Percentiles rank a stretch among this genome's conserved stretches.
Evolutionary conservation across 192 early-diverging fungal species (phyloP).

Genomic region (Mortierella hygrophila): DNA sequence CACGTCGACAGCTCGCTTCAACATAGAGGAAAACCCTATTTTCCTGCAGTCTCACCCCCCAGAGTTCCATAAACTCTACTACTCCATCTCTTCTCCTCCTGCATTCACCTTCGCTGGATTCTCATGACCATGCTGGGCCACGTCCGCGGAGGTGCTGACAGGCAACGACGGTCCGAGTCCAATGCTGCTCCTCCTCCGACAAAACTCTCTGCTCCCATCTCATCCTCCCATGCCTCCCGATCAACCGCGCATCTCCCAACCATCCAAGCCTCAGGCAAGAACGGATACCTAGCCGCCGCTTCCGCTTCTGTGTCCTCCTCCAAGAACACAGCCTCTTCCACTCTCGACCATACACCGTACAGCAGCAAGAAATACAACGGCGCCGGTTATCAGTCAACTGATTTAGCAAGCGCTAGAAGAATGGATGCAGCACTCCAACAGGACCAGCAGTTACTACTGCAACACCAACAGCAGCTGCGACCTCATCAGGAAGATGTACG

Average conservation of each 20-base stretch:
- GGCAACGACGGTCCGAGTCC: conserved; percentile 11
- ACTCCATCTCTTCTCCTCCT: not conserved
- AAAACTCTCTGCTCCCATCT: not conserved
- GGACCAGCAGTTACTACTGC: not conserved
- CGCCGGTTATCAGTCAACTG: not conserved
- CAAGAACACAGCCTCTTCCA: not conserved
- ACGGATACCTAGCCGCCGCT: not conserved
- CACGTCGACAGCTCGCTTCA: not conserved
- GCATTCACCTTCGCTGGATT: not conserved
- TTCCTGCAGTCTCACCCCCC: not conserved
- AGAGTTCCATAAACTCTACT: not conserved
- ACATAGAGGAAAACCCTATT: not conserved
- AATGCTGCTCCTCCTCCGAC: conserved; percentile 6
- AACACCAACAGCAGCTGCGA: conserved; percentile 11
- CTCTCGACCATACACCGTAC: not conserved
- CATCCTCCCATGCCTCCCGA: conserved; percentile 5
- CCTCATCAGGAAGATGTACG: conserved; percentile 6
- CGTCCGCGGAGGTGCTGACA: conserved; percentile 21
- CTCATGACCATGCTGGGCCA: conserved; percentile 31
- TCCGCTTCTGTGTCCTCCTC: not conserved
- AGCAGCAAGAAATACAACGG: conserved; percentile 9
- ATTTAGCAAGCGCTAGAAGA: not conserved
- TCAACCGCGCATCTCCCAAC: conserved; percentile 4
- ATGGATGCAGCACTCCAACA: not conserved
- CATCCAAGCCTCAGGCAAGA: conserved; percentile 1